Evolutionary conservation across 495 filamentous ascomycete species (phyloP), one percentile per base, ranked within the genome.

Genomic region (Coniosporium apollinis): DNA sequence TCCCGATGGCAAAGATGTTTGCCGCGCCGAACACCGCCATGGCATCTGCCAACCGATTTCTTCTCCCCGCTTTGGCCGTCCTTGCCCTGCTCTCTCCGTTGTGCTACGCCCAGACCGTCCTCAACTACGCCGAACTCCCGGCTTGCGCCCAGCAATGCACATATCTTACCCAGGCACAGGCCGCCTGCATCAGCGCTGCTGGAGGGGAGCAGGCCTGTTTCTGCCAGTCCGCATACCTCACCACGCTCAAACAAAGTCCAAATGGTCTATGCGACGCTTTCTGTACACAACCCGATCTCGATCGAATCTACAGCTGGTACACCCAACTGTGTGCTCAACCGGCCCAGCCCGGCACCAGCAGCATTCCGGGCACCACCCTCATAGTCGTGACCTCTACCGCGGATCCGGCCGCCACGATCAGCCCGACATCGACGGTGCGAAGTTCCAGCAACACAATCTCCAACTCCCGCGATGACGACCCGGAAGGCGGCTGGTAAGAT

Each of bases 151-250:
- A 63, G 26, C 34, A 47, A 36, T 75, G 70, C 41, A 30, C 52
- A 3, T 19, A 48, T 33, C 60, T 75, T 37, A 33, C 45, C 16
- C 41, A 59, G 24, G 69, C 69, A 21, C 57, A 66, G 37, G 37
- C 35, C 16, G 52, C 46, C 21, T 75, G 70, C 42, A 39, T 59
- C 10, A 57, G 60, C 22, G 55, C 57, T 6, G 40, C 41, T 47
- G 38, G 44, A 14, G 55, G 48, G 41, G 68, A 66, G 48, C 55
- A 64, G 36, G 59, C 59, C 17, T 75, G 70, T 45, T 69, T 74
- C 55, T 75, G 70, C 51, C 55, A 64, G 41, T 68, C 62, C 9
- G 37, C 51, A 8, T 46, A 52, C 24, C 54, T 72, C 8, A 50
- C 48, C 10, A 39, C 46, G 6, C 51, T 70, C 16, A 50, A 67